A percentile compares a stretch with the other conserved stretches of the same genome.
Conservation (phyloP, 2,329 filamentous ascomycete genomes). For the Monilinia vaccinii-corymbosi region DNA sequence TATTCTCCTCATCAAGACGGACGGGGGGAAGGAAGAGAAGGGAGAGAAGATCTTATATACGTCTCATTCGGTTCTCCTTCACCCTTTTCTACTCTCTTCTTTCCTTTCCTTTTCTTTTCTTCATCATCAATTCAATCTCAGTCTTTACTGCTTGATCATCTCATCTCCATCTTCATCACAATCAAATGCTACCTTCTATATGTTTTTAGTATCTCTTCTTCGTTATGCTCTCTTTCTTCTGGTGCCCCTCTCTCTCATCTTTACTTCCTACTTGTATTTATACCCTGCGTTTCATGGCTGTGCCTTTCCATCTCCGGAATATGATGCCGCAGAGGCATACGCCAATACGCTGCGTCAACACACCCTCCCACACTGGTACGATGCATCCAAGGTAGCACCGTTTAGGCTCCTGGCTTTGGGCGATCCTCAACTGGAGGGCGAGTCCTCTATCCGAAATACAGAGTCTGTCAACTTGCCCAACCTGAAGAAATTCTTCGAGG, state of each 20-base stretch:
- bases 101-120: background rate
- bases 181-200: slow-evolving; percentile 25
- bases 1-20: no score
- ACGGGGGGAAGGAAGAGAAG: no score
- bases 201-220: slow-evolving; percentile 28
- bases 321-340: slow-evolving; percentile 21
- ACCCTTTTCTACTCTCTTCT: background rate
- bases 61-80: no score
- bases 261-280: slow-evolving; percentile 73
- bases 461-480: slow-evolving; percentile 47
- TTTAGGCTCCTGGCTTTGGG: slow-evolving; percentile 83
- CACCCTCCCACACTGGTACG: slow-evolving; percentile 17
- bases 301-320: slow-evolving; percentile 55
- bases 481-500: slow-evolving; percentile 31
- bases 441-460: slow-evolving; percentile 65
- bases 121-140: background rate
- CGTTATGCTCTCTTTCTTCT: slow-evolving; percentile 36
- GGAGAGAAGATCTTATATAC: no score
- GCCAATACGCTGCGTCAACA: slow-evolving; percentile 22
- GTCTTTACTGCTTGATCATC: background rate
- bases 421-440: slow-evolving; percentile 89
- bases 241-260: slow-evolving; percentile 57
- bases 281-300: slow-evolving; percentile 77
- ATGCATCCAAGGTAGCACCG: slow-evolving; percentile 43
- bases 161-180: background rate